A percentile compares a stretch with the other conserved stretches of the same genome.
Conservation (phyloP, 1,284 basidiomycete species). For the Afroboletus lepidellus region DNA sequence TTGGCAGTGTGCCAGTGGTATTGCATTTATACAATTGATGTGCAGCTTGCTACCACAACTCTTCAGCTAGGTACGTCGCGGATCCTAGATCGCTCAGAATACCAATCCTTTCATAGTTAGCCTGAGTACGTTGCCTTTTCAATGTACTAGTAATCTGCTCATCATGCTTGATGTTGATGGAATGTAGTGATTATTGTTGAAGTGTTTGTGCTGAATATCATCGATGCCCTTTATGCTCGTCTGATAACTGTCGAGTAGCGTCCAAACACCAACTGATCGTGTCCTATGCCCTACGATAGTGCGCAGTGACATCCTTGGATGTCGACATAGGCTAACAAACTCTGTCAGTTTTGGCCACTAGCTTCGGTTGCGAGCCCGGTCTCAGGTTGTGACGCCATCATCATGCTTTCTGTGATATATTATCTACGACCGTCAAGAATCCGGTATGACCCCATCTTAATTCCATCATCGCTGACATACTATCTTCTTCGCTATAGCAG, state of each 20-base stretch:
- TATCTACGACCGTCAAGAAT: slow-evolving; percentile 16
- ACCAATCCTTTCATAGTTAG: slow-evolving; percentile 6
- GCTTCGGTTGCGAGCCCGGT: slow-evolving; percentile 9
- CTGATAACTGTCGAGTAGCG: slow-evolving; percentile 2
- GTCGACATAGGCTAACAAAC: neutral
- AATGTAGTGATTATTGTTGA: neutral
- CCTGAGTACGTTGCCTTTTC: slow-evolving; percentile 4
- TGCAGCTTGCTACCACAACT: slow-evolving; percentile 4
- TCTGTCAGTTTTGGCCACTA: slow-evolving; percentile 7
- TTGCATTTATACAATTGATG: neutral
- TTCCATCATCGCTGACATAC: no score
- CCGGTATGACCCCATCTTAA: neutral
- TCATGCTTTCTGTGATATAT: slow-evolving; percentile 14
- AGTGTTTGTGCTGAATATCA: neutral
- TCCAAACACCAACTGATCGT: neutral
- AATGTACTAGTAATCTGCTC: neutral
- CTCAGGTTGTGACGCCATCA: slow-evolving; percentile 16
- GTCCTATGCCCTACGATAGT: neutral
- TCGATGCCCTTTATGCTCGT: no score
- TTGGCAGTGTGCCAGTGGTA: slow-evolving; percentile 16
- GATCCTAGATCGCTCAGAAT: neutral
- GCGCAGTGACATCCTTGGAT: neutral
- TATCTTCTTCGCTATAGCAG: slow-evolving; percentile 1
- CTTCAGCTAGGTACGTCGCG: slow-evolving; percentile 7
- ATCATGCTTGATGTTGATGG: neutral